phyloP scores from a whole-genome alignment of 306 rosid genomes.

The Mimosa pudica region DNA sequence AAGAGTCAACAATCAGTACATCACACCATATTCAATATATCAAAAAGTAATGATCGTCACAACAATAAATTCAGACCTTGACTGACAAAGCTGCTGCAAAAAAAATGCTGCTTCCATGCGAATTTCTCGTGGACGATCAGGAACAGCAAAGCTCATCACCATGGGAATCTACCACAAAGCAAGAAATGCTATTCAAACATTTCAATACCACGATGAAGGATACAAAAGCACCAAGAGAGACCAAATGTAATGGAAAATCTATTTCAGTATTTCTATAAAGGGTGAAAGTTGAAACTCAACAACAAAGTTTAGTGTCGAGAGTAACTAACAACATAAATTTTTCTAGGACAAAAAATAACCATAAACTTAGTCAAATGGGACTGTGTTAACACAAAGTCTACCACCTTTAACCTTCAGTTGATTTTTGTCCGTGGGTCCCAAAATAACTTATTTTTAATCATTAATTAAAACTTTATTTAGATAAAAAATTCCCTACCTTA shows the following conservation, averaged over 20 bases:
- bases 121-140: conserved; percentile 94
- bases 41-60: conserved; percentile 4
- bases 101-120: conserved; percentile 98
- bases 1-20: conserved; percentile 31
- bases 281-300: no score
- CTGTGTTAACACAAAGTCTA: no score
- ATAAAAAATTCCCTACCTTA: no score
- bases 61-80: conserved; percentile 58
- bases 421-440: no score
- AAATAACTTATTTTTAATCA: no score
- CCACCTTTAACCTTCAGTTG: no score
- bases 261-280: neutral
- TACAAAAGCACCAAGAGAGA: conserved; percentile 26
- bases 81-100: conserved; percentile 97
- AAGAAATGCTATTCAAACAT: conserved; percentile 9
- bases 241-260: neutral
- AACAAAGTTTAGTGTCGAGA: no score
- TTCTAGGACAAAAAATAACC: no score
- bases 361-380: no score
- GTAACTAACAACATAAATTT: no score
- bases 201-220: conserved; percentile 6
- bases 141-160: conserved; percentile 86
- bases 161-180: conserved; percentile 73
- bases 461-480: no score
- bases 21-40: conserved; percentile 15